These are phyloP conservation scores for Nicotiana tomentosiformis DNA, from an alignment of 257 asterid genomes.

Conservation along the genomic window DNA sequence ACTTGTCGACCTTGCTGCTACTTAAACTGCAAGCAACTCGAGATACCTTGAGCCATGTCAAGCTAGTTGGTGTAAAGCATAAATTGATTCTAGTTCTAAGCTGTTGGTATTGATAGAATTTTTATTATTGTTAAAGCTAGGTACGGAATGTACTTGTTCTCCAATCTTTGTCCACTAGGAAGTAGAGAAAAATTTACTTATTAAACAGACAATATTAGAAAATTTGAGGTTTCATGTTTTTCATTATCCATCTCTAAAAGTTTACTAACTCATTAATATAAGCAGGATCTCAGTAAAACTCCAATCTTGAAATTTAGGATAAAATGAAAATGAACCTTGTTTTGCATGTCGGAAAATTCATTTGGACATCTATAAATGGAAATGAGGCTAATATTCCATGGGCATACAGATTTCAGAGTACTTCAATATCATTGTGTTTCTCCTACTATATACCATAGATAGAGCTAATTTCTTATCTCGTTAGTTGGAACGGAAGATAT, in stretches of 20 bases:
- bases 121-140: not conserved
- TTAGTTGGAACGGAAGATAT: not conserved
- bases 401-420: not conserved
- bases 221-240: not conserved
- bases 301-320: not conserved
- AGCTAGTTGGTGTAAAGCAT: not conserved
- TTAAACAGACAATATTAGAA: not conserved
- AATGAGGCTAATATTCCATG: not conserved
- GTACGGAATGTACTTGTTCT: not conserved
- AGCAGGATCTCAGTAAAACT: not conserved
- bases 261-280: not conserved
- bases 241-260: not conserved
- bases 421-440: not conserved
- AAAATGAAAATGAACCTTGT: not conserved
- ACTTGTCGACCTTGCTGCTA: not conserved
- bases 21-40: not conserved
- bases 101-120: not conserved
- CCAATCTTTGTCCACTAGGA: not conserved
- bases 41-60: not conserved
- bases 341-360: not conserved
- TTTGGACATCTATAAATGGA: not conserved
- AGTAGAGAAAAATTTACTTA: not conserved
- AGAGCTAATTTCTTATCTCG: not conserved
- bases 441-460: not conserved
- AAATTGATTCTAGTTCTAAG: not conserved